Base-by-base conservation (phyloP, 805 yeast genomes). In the Hanseniaspora lindneri region DNA sequence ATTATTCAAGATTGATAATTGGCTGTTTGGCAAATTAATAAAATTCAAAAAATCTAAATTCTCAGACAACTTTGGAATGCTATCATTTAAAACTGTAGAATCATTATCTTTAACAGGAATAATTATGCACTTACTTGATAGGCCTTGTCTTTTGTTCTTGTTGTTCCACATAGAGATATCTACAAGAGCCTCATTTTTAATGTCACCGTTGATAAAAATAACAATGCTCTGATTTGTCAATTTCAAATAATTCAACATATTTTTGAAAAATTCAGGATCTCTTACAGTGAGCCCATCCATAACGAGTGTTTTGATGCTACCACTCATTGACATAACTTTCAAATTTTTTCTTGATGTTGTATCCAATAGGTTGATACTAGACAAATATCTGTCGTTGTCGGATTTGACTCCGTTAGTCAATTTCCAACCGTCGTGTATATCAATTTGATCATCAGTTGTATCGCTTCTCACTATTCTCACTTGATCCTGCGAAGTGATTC, bases 381-480 rank as follows among this genome's bases (percentile, higher is more conserved):
- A 56, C 32, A 60, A 47, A 42, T 61, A 62, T n/a, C 60, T 52
- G 27, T 59, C 62, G 41, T 59, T 59, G 17, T 56, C 52, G 36
- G 57, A 57, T 30, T 58, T 27, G 2, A 61, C 44, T 16, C 66
- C 65, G 16, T 54, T 53, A 5, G 56, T 53, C 13, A 54, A 57
- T 40, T 56, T 60, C 63, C 64, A 60, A 9, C 65, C 66, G 37
- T 60, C 56, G n/a, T 63, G 56, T 8, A 60, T 47, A 9, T 59
- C 62, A 8, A 61, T 37, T 25, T 58, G 59, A 48, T 61, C 65
- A 27, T 42, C 32, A 4, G 55, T 54, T 16, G 53, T 55, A 6
- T 52, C 54, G 8, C 66, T 64, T 36, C 57, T 53, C 10, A 56
- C 55, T 10, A 60, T 57, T 43, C 64, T 57, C 1, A 61, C 62